Evolutionary conservation across 495 filamentous ascomycete species (phyloP).

Genomic region (Xylaria acuta): DNA sequence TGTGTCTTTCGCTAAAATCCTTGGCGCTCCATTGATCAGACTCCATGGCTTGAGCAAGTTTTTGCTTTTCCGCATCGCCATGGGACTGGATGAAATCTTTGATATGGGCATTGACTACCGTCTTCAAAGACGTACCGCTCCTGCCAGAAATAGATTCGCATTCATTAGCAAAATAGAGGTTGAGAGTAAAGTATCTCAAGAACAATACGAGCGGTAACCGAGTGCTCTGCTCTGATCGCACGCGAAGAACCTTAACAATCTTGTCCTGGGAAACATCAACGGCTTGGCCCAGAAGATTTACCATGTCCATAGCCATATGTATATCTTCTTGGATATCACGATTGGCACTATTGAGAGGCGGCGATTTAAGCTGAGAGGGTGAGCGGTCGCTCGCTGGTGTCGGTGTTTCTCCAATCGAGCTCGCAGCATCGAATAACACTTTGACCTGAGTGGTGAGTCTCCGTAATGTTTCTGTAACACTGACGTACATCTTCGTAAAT

Average conservation of each 20-base stretch:
- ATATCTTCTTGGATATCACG: constrained; percentile 78
- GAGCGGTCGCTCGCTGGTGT: constrained; percentile 44
- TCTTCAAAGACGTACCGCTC: constrained; percentile 82
- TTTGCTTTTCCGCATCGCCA: constrained; percentile 77
- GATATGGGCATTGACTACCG: constrained; percentile 88
- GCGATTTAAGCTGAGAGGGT: constrained; percentile 48
- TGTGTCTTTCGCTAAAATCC: constrained; percentile 77
- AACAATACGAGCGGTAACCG: constrained; percentile 79
- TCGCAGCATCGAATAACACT: constrained; percentile 93
- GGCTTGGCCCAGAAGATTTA: constrained; percentile 89
- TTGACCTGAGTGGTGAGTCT: constrained; percentile 91
- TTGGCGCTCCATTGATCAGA: constrained; percentile 87
- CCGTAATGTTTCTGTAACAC: constrained; percentile 84
- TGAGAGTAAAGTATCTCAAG: constrained; percentile 90
- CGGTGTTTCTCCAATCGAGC: constrained; percentile 62
- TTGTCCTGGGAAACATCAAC: constrained; percentile 93
- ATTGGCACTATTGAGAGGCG: constrained; percentile 41
- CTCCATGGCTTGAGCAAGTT: constrained; percentile 84
- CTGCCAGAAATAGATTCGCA: constrained; percentile 95
- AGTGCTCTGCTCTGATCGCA: constrained; percentile 83
- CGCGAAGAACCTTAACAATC: constrained; percentile 88
- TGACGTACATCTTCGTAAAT: constrained; percentile 80
- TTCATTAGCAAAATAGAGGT: constrained; percentile 93
- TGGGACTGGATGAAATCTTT: constrained; percentile 82
- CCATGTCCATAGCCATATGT: constrained; percentile 84